Evolutionary conservation across 2,329 filamentous ascomycete genomes (phyloP).

Genomic region (Colletotrichum lini): DNA sequence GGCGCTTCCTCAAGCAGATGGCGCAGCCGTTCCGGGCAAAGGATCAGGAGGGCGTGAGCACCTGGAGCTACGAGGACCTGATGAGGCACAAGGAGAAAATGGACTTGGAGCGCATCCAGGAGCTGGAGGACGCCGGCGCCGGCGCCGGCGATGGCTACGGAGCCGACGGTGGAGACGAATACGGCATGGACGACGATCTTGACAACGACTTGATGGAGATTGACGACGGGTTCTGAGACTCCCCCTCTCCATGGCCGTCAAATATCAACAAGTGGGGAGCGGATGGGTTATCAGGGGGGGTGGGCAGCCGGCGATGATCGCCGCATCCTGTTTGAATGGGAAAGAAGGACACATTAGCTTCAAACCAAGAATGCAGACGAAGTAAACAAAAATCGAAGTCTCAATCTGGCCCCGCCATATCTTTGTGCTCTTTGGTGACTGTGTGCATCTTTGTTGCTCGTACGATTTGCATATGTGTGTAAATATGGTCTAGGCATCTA

Average conservation of each 20-base stretch:
- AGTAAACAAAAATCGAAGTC: background rate
- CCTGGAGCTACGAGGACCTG: constrained; percentile 88
- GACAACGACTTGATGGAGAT: constrained; percentile 71
- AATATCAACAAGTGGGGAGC: background rate
- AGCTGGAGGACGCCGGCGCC: constrained; percentile 64
- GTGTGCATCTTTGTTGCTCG: background rate
- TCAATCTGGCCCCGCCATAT: background rate
- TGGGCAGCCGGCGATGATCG: background rate
- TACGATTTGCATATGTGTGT: background rate
- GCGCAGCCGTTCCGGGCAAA: constrained; percentile 87
- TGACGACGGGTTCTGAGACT: constrained; percentile 48
- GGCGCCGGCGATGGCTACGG: constrained; percentile 47
- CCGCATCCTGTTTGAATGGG: background rate
- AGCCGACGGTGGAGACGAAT: constrained; percentile 56
- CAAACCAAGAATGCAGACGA: too few species aligned
- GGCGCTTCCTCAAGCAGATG: constrained; percentile 92
- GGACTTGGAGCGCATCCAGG: constrained; percentile 76
- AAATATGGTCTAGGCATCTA: background rate
- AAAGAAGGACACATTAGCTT: background rate
- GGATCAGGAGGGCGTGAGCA: constrained; percentile 93
- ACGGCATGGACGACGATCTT: constrained; percentile 66
- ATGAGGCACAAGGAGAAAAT: constrained; percentile 83
- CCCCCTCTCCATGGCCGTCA: background rate
- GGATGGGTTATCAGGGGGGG: background rate
- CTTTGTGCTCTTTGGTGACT: background rate